Evolutionary conservation across 1,139 yeast genomes (phyloP).

Genomic region (Yamadazyma membranifaciens): DNA sequence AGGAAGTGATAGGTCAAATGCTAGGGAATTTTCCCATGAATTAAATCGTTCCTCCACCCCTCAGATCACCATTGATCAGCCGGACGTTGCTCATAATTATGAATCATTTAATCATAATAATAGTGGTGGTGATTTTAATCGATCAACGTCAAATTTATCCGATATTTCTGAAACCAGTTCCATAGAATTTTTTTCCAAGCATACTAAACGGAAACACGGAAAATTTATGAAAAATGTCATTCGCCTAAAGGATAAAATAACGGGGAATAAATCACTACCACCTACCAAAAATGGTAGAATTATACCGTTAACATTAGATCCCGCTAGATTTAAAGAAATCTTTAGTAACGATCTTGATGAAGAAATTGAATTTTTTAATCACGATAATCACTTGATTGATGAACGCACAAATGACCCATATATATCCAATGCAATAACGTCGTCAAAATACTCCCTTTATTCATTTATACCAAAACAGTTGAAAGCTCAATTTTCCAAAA

Average conservation of each 20-base stretch:
- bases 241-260: conserved; percentile 28
- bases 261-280: conserved; percentile 45
- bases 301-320: conserved; percentile 59
- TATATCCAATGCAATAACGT: conserved; percentile 67
- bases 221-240: conserved; percentile 17
- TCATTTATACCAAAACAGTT: conserved; percentile 87
- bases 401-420: conserved; percentile 69
- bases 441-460: conserved; percentile 80
- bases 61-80: conserved; percentile 15
- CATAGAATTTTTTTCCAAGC: conserved; percentile 21
- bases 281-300: conserved; percentile 69
- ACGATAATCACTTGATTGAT: conserved; percentile 46
- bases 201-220: conserved; percentile 14
- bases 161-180: conserved; percentile 20
- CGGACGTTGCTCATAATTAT: conserved; percentile 6
- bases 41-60: conserved; percentile 10
- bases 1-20: background rate
- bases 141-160: conserved; percentile 31
- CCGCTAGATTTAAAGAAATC: conserved; percentile 25
- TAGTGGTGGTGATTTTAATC: conserved; percentile 19
- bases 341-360: conserved; percentile 23
- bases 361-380: background rate
- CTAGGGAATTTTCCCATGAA: background rate
- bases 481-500: conserved; percentile 84
- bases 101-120: conserved; percentile 18